Conservation (phyloP, 1,284 basidiomycete species). For the Ceratobasidium sp. region DNA sequence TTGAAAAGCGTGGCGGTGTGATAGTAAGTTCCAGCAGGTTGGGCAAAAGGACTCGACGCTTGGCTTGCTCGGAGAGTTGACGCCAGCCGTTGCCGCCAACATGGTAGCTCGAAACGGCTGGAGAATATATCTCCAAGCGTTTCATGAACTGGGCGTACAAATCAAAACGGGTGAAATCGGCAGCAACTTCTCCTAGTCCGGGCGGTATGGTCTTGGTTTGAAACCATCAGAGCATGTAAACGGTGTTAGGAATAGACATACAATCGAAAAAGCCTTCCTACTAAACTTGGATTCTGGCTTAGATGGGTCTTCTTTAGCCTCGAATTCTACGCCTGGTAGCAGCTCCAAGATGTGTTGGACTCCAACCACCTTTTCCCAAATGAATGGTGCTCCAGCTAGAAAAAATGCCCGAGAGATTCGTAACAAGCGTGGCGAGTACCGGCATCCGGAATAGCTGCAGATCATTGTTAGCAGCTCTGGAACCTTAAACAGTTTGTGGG, state of each 20-base stretch:
- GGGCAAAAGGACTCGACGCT: not conserved
- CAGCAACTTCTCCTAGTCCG: not conserved
- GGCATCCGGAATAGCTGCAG: not conserved
- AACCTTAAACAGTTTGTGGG: not conserved
- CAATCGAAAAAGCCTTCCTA: too few species aligned
- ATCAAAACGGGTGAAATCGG: not conserved
- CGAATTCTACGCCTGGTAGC: not conserved
- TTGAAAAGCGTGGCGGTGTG: too few species aligned
- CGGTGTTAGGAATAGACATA: not conserved
- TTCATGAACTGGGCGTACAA: not conserved
- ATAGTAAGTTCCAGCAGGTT: not conserved
- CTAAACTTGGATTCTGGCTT: too few species aligned
- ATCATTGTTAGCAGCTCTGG: not conserved
- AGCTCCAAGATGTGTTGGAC: not conserved
- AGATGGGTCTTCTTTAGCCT: too few species aligned
- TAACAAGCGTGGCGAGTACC: not conserved
- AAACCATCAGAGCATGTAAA: not conserved
- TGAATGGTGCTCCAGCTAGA: not conserved
- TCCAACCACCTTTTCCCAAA: conserved; percentile 10
- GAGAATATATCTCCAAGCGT: not conserved
- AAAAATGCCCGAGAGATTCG: not conserved
- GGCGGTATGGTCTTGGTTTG: not conserved
- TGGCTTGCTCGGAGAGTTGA: not conserved
- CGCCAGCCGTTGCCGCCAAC: not conserved
- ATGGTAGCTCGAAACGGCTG: not conserved